These are phyloP conservation scores for Phyllosticta citribraziliensis DNA, from an alignment of 2,329 filamentous ascomycete genomes.

Conservation along the genomic window DNA sequence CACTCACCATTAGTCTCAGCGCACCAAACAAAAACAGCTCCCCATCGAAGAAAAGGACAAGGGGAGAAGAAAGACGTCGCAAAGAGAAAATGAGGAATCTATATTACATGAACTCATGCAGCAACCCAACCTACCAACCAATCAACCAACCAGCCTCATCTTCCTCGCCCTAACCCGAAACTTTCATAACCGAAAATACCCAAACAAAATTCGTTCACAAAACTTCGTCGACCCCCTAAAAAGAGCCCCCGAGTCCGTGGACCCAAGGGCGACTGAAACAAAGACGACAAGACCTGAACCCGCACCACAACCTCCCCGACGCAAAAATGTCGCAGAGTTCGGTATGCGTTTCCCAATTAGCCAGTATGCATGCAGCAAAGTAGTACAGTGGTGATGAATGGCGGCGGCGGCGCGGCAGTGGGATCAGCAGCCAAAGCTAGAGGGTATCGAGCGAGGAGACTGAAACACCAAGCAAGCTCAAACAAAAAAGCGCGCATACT, in stretches of 20 bases:
- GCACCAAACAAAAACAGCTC: background rate
- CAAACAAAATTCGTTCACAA: background rate
- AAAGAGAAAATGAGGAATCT: background rate
- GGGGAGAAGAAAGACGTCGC: background rate
- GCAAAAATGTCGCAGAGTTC: background rate
- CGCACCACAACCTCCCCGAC: background rate
- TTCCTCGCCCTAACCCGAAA: background rate
- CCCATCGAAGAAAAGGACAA: background rate
- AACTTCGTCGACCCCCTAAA: background rate
- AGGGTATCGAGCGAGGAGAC: background rate
- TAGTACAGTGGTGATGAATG: background rate
- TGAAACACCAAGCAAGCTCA: background rate
- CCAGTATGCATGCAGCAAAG: background rate
- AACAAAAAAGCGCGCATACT: background rate
- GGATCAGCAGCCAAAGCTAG: background rate
- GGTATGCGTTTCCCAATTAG: background rate
- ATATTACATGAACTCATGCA: background rate
- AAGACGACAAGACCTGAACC: background rate
- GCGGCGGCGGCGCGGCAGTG: background rate
- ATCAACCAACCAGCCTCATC: constrained; percentile 13
- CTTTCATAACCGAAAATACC: background rate
- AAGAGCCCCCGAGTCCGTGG: background rate
- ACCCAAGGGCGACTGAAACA: background rate
- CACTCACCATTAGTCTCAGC: too few relatives aligned
- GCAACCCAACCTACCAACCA: constrained; percentile 5